Conservation (phyloP, 1,284 basidiomycete genomes). For the Boletus hoseneyae region DNA sequence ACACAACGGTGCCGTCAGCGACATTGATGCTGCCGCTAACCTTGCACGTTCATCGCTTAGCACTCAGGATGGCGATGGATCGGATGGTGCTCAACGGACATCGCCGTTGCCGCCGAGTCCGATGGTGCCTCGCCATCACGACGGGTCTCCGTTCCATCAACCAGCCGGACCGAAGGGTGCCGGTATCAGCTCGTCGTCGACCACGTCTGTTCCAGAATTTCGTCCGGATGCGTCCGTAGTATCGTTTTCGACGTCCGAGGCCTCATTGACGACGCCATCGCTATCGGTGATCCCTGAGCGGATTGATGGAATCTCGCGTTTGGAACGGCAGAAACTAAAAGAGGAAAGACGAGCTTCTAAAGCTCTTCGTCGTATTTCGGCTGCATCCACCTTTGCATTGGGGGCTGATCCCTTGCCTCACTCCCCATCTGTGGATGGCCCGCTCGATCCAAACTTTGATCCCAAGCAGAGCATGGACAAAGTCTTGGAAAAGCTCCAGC, state of each 20-base stretch:
- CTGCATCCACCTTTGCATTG: constrained; percentile 24
- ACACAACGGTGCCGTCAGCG: constrained; percentile 34
- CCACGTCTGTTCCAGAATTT: constrained; percentile 10
- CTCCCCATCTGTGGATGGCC: constrained; percentile 20
- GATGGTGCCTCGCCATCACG: background rate
- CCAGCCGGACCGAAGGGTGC: constrained; percentile 7
- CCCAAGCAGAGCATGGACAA: constrained; percentile 36
- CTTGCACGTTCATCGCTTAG: constrained; percentile 32
- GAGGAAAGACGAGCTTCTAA: constrained; percentile 36
- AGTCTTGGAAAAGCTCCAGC: constrained; percentile 37
- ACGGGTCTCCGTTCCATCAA: constrained; percentile 4
- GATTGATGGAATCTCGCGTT: constrained; percentile 24
- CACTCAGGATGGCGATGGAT: constrained; percentile 24
- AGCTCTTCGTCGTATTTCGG: constrained; percentile 37
- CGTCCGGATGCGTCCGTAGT: constrained; percentile 11
- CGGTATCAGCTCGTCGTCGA: constrained; percentile 1
- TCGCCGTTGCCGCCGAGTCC: constrained; percentile 6
- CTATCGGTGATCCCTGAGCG: constrained; percentile 32
- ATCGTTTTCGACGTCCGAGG: constrained; percentile 19
- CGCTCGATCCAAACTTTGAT: constrained; percentile 34
- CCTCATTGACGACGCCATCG: constrained; percentile 18
- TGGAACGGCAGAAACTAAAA: constrained; percentile 30
- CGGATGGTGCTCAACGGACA: constrained; percentile 5
- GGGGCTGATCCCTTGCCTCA: constrained; percentile 21
- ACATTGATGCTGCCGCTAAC: constrained; percentile 34